Base-by-base conservation (phyloP, 768 basidiomycete genomes). In the Suillus subluteus region DNA sequence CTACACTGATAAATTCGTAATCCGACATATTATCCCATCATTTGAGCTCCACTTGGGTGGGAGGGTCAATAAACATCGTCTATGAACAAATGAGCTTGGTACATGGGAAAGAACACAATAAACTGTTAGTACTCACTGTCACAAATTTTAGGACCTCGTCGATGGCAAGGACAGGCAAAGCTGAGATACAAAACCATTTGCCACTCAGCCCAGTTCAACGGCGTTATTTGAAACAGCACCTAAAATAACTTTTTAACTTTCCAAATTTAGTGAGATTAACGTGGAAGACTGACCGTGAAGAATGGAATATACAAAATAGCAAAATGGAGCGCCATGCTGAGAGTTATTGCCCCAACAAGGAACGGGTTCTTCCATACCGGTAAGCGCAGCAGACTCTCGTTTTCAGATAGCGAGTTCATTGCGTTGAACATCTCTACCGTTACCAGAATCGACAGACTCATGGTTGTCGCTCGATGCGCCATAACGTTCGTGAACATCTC, bases 361-460 rank as follows among this genome's bases (percentile, higher is more conserved):
- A 90, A 98, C 66, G 88, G 89, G 78, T 99, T 99, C 79, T 89
- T 91, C 97, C 97, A 99, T 30, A 98, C 78, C 3, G 97, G 97
- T 54, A 99, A 81, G 40, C 86, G 85, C 62, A 99, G 80, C 67
- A 99, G 79, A 67, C 92, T 94, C 82, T 98, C 97, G 78, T 98
- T 98, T 81, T 99, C 97, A 23, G 95, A 97, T 30, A 99, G 83
- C 65, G 96, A 98, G 80, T 99, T 99, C 91, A 96, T 95, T 43
- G 94, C 95, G 79, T 97, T 97, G 83, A 95, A 95, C 95, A 97
- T 97, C 80, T 97, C 95, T 63, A 97, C 89, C 2, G 91, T 96
- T 65, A 99, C 97, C 59, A 99, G 86, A 73, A 99, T 95, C 35
- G 97, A 98, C 41, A 99, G 82, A 69, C 94, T 96, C 86, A 99